These are phyloP conservation scores for Ailanthus altissimus DNA, from an alignment of 345 rosid species.

Conservation along the genomic window DNA sequence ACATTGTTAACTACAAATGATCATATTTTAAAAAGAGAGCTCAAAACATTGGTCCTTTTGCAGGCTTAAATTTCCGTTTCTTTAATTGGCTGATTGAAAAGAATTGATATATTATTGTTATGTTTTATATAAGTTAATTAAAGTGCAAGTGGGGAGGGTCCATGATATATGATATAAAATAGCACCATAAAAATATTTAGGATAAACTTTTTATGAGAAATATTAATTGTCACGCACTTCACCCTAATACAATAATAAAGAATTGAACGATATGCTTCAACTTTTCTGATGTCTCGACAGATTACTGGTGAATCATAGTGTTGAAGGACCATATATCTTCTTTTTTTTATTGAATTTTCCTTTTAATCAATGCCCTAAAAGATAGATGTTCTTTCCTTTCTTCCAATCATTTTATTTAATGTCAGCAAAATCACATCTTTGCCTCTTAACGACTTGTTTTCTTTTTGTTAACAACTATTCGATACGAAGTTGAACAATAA, in stretches of 20 bases:
- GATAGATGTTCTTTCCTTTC: background rate
- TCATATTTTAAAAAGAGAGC: background rate
- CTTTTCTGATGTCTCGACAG: background rate
- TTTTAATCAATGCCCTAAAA: background rate
- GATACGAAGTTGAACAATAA: background rate
- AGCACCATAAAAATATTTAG: background rate
- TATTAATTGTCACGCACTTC: no score
- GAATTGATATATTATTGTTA: slow-evolving; percentile 6
- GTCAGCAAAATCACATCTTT: background rate
- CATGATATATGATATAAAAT: background rate
- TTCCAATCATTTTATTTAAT: background rate
- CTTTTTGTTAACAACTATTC: background rate
- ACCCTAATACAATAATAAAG: no score
- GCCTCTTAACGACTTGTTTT: background rate
- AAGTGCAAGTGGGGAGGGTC: slow-evolving; percentile 15
- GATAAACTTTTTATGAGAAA: no score
- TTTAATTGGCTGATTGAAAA: slow-evolving; percentile 14
- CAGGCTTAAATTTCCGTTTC: slow-evolving; percentile 11
- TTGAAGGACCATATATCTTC: background rate
- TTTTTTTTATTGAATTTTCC: background rate
- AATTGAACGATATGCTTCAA: background rate
- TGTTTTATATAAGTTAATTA: background rate
- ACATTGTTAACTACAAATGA: background rate
- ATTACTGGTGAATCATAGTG: background rate
- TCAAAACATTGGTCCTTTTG: slow-evolving; percentile 16